Percentiles rank a stretch among this genome's conserved stretches.
Evolutionary conservation across 192 early-diverging fungal species (phyloP).

Genomic region (Dispira parvispora): DNA sequence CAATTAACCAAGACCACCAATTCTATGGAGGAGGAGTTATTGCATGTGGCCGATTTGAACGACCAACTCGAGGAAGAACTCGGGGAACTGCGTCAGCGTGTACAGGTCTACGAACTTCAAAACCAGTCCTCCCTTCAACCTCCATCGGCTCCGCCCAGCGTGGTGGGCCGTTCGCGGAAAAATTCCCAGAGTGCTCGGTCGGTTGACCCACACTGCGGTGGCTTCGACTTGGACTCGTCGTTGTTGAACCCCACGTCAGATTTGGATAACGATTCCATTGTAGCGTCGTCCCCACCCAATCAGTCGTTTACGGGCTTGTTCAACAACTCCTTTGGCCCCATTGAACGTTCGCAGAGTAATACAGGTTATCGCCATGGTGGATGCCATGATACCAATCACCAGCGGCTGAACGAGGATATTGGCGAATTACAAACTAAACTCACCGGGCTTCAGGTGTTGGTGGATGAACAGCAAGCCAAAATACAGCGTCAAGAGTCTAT

Average conservation of each 20-base stretch:
- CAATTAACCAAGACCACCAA: slow-evolving; percentile 1
- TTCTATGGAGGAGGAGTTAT: slow-evolving; percentile 10
- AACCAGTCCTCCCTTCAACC: not conserved
- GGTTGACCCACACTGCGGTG: not conserved
- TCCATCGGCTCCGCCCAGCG: not conserved
- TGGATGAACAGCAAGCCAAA: slow-evolving; percentile 9
- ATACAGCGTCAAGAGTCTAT: slow-evolving; percentile 6
- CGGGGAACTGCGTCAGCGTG: slow-evolving; percentile 7
- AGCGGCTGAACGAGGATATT: not conserved
- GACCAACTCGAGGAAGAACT: slow-evolving; percentile 16
- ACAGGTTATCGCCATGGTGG: not conserved
- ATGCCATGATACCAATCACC: not conserved
- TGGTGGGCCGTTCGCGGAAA: not conserved
- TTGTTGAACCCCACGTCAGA: not conserved
- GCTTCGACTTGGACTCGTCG: not conserved
- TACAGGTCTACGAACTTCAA: too few species aligned
- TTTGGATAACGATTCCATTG: not conserved
- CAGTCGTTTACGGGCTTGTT: not conserved
- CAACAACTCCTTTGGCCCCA: not conserved
- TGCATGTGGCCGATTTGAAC: slow-evolving; percentile 15
- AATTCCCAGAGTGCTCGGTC: not conserved
- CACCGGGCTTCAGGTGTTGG: slow-evolving; percentile 1
- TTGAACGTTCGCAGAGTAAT: not conserved
- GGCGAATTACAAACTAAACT: not conserved
- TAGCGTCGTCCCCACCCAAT: not conserved